Evolutionary conservation across 768 basidiomycete genomes (phyloP).

Genomic region (Exidia glandulosa): DNA sequence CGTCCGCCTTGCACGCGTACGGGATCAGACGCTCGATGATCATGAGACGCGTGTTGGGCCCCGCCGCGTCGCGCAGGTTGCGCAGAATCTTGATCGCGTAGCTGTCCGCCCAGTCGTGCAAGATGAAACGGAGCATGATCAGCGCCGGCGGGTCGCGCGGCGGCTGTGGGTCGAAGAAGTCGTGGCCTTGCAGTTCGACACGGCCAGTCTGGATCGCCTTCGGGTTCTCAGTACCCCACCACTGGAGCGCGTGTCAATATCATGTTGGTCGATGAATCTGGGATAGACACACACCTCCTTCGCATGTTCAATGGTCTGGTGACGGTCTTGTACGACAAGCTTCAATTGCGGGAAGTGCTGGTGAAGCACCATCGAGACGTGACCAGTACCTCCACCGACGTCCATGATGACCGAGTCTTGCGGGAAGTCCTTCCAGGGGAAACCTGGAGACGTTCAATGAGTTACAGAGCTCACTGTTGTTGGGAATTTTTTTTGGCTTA

Average conservation of each 20-base stretch:
- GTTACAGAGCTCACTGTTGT: background rate
- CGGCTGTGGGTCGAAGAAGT: conserved; percentile 17
- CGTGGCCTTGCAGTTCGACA: conserved; percentile 8
- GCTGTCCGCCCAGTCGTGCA: conserved; percentile 25
- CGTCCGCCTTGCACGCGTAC: conserved; percentile 10
- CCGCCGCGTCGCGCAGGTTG: conserved; percentile 13
- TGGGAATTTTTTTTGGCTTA: background rate
- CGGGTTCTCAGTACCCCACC: conserved; percentile 8
- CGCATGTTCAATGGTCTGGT: conserved; percentile 43
- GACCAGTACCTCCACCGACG: conserved; percentile 62
- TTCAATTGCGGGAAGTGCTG: conserved; percentile 26
- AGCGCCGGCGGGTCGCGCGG: conserved; percentile 17
- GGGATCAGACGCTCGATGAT: conserved; percentile 15
- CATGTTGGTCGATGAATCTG: background rate
- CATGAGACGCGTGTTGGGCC: conserved; percentile 15
- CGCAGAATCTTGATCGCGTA: conserved; percentile 17
- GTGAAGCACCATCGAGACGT: conserved; percentile 33
- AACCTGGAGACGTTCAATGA: conserved; percentile 28
- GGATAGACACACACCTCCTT: conserved; percentile 11
- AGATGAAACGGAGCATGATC: conserved; percentile 16
- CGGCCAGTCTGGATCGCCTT: conserved; percentile 6
- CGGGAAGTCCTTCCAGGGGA: conserved; percentile 44
- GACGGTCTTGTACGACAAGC: conserved; percentile 54
- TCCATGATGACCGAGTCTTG: conserved; percentile 47
- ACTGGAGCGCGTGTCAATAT: conserved; percentile 13